Evolutionary conservation across 768 basidiomycete genomes (phyloP), one percentile per base, ranked within the genome.

Genomic region (Solioccasus polychromus): DNA sequence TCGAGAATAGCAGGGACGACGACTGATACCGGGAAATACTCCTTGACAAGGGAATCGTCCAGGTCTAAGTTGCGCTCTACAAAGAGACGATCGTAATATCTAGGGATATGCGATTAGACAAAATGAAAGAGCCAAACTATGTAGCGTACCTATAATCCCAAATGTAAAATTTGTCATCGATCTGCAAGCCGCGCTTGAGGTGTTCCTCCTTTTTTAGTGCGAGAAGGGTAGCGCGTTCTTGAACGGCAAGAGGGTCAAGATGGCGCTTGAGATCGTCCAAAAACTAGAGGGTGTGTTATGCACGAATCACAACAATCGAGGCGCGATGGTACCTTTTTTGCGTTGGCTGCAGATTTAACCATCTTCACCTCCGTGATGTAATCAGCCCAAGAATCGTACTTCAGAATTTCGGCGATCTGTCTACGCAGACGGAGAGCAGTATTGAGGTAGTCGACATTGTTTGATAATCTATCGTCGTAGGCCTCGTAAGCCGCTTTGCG

Each of bases 351-450:
- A 29, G 71, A 76, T 66, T 92, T 91, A 53, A 87, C 79, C 89
- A 92, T 92, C 71, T 89, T 89, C 36, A 80, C 76, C 61, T 93
- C 91, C 2, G 91, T 89, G 31, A 83, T 66, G 61, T 85, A 92
- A 64, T 88, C 89, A 1, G 88, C 91, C 82, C 88, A 92, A 8
- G 80, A 89, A 18, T 79, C 66, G 59, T 92, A 93, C 9, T 78
- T 78, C 11, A 93, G 71, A 9, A 92, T 59, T 31, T 67, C 68
- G 1, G 85, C 82, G 36, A 88, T 82, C 59, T 82, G 63, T 25
- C 84, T 81, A 35, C 91, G 85, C 3, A 92, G 73, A 38, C 74
- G 74, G 36, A 92, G 74, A 25, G 80, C 80, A 53, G 79, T 83
- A 53, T 74, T 72, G 42, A 92, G 74, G 29, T 92, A 60, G 3